Conservation (phyloP, 1,284 basidiomycete genomes). For the Irpex rosettiformis region DNA sequence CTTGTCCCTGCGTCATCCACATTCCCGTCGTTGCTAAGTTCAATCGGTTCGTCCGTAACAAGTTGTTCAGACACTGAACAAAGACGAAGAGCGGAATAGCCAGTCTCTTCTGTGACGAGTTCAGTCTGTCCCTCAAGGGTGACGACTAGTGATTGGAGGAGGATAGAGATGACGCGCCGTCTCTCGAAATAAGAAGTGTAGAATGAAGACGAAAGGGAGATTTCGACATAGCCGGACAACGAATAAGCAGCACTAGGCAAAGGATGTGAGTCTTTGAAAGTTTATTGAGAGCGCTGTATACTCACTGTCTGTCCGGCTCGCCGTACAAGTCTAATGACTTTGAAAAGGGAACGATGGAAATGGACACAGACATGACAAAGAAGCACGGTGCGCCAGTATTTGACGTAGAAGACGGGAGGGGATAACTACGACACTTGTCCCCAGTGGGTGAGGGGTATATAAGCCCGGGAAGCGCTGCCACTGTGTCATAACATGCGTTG, state of each 20-base stretch:
- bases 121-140: constrained; percentile 79
- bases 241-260: constrained; percentile 65
- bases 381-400: neutral
- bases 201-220: constrained; percentile 49
- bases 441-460: neutral
- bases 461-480: neutral
- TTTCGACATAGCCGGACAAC: constrained; percentile 66
- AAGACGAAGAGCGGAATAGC: constrained; percentile 62
- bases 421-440: neutral
- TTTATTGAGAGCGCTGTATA: constrained; percentile 9
- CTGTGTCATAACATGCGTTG: neutral
- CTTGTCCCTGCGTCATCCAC: constrained; percentile 48
- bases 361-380: constrained; percentile 55
- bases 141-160: constrained; percentile 64
- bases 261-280: neutral
- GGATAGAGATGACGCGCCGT: constrained; percentile 42
- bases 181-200: constrained; percentile 43
- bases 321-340: constrained; percentile 63
- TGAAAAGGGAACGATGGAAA: constrained; percentile 57
- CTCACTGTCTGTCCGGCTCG: constrained; percentile 62
- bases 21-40: constrained; percentile 60
- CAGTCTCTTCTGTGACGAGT: constrained; percentile 49
- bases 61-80: constrained; percentile 66
- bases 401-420: neutral
- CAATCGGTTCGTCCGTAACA: constrained; percentile 44